Percentiles rank a stretch among this genome's conserved stretches.
Evolutionary conservation across 768 basidiomycete genomes (phyloP).

Genomic region (Russula sp.): DNA sequence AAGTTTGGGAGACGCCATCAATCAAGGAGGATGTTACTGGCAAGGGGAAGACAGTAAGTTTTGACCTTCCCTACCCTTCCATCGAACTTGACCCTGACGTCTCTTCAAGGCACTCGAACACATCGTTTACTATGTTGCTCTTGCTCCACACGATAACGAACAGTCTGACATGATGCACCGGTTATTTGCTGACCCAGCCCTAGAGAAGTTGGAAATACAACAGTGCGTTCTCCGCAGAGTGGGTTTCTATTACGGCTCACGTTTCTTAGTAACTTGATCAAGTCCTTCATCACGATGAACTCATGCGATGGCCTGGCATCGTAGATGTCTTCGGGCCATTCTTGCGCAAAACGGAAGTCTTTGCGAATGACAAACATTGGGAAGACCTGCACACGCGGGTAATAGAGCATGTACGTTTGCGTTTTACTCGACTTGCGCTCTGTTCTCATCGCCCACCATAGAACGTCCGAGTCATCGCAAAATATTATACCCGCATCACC

Average conservation of each 20-base stretch:
- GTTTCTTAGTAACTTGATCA: conserved; percentile 76
- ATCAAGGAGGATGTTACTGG: conserved; percentile 78
- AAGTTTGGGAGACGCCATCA: conserved; percentile 95
- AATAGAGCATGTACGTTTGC: conserved; percentile 82
- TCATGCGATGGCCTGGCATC: conserved; percentile 97
- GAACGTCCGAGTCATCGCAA: conserved; percentile 93
- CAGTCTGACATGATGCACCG: conserved; percentile 96
- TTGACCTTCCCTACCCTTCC: not conserved
- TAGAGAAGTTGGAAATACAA: conserved; percentile 79
- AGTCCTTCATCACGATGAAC: conserved; percentile 91
- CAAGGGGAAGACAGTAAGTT: conserved; percentile 64
- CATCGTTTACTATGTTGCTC: conserved; percentile 90
- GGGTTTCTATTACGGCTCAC: conserved; percentile 27
- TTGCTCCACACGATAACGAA: conserved; percentile 94
- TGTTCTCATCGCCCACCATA: conserved; percentile 36
- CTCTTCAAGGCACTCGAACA: conserved; percentile 78
- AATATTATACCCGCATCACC: conserved; percentile 94
- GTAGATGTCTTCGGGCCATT: conserved; percentile 83
- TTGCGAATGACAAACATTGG: conserved; percentile 77
- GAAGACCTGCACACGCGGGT: conserved; percentile 94
- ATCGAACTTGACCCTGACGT: conserved; percentile 16
- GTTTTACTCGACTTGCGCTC: not conserved
- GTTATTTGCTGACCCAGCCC: conserved; percentile 71
- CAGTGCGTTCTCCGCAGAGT: conserved; percentile 49
- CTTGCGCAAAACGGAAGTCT: conserved; percentile 77